Evolutionary conservation across 805 yeast species (phyloP), one percentile per base, ranked within the genome.

Genomic region (Cyberlindnera veronae): DNA sequence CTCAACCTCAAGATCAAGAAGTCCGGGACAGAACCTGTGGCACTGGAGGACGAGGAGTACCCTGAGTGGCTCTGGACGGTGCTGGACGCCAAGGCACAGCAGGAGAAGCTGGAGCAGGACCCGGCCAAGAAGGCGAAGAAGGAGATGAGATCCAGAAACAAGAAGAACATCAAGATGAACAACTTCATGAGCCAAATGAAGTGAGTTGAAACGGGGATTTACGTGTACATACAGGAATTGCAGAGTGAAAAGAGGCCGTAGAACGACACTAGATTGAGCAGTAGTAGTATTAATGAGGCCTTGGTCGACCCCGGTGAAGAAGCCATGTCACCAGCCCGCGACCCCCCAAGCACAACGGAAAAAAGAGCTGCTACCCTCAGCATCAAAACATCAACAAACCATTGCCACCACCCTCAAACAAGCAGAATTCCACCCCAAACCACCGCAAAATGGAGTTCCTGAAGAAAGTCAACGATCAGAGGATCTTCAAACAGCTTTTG

Each of bases 21-120:
- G 57, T 71, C 73, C 27, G 95, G 91, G n/a, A 78, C 81, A 44
- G 96, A 89, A 52, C 88, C 95, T 8, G 79, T 87, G 5, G 98
- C 98, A 2, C 63, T 84, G 39, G 87, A 83, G 46, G 98, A 93
- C 60, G 69, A 69, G 28, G 95, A 90, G 54, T 91, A 91, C 58
- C 99, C 99, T 5, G 85, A 74, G 32, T 91, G 99, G 99, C 71
- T 91, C 38, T 93, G 98, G 98, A 77, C 74, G 5, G 69, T 86
- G 34, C 72, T 89, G 23, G 95, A 90, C 61, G 68, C 74, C 37
- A 74, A 75, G 28, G 75, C 75, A n/a, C 80, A 77, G 55, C 68
- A 71, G 41, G 74, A 68, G 20, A 68, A 74, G 49, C 68, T 83
- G 28, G 79, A 75, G 36, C 69, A 68, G 18, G 77, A 77, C 41